Evolutionary conservation across 2,329 filamentous ascomycete species (phyloP).

Genomic region (Arthrinium phaeospermum): DNA sequence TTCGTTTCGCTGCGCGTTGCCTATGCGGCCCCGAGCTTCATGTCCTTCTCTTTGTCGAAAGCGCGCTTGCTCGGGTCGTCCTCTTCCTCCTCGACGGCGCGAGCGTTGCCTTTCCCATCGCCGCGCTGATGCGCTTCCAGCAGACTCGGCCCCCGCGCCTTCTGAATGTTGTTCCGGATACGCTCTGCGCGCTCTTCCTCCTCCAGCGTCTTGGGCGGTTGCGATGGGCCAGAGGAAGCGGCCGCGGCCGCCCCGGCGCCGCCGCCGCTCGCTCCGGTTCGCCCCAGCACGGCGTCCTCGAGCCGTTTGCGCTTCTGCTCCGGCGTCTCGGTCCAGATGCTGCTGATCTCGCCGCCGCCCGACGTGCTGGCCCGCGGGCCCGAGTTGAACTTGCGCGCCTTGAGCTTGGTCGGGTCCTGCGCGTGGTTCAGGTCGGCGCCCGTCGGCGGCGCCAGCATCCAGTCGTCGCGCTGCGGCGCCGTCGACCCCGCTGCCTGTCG

Average conservation of each 20-base stretch:
- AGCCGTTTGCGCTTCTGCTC: conserved; percentile 84
- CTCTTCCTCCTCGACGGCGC: conserved; percentile 66
- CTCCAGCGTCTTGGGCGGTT: conserved; percentile 48
- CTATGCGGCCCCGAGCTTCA: conserved; percentile 78
- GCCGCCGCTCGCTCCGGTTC: conserved; percentile 55
- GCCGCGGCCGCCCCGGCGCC: conserved; percentile 41
- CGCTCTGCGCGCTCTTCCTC: conserved; percentile 60
- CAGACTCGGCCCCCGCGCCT: conserved; percentile 62
- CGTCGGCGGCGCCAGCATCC: conserved; percentile 78
- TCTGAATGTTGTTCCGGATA: conserved; percentile 57
- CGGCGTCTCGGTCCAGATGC: conserved; percentile 90
- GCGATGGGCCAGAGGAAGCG: conserved; percentile 38
- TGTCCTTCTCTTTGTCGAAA: conserved; percentile 94
- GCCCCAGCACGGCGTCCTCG: conserved; percentile 81
- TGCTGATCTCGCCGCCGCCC: conserved; percentile 58
- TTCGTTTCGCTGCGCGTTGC: conserved; percentile 75
- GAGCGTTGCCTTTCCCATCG: conserved; percentile 28
- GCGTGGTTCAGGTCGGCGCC: conserved; percentile 58
- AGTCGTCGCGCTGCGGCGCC: conserved; percentile 76
- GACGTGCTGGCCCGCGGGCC: conserved; percentile 47
- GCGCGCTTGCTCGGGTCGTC: conserved; percentile 90
- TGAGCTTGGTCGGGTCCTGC: conserved; percentile 83
- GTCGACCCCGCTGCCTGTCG: conserved; percentile 39
- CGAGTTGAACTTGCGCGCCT: conserved; percentile 82
- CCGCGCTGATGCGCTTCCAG: conserved; percentile 62